Evolutionary conservation across 176 grass and related monocot genomes (phyloP), one percentile per base, ranked within the genome.

Genomic region (Elaeis guineensis): DNA sequence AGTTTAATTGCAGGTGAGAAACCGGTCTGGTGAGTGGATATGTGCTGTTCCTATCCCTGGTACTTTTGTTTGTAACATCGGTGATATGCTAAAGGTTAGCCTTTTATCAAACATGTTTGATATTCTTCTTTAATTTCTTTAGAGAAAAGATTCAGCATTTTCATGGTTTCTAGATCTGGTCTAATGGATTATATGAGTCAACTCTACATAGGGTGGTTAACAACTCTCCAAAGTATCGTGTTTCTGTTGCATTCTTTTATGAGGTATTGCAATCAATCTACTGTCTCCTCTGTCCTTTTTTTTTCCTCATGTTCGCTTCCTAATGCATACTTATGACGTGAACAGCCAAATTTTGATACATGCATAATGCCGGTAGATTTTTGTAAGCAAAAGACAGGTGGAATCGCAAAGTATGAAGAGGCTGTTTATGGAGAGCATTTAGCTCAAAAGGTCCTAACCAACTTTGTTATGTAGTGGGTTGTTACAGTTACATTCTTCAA

Each of bases 31-130:
- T 15, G 92, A 91, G 44, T 97, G 92, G 92, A 91, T 97, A 44
- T 64, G 75, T 72, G 84, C 92, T n/a, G 69, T 76, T 22, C 92
- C 92, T 6, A 67, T 89, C 30, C 84, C 84, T 1, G 87, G 87
- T 67, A 85, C 92, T 54, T 97, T 97, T 35, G 87, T 91, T 51
- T 97, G 92, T 48, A 97, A 97, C 56, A 91, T 91, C 9, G 86
- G 87, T 6, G 92, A 96, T 77, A 96, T 90, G 87, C 48, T 97
- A 44, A 97, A 97, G 87, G 92, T 91, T 52, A 28, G 66, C 35
- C 35, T 44, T 14, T 11, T 3, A 44, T 44, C 35, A 44, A 44
- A 44, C 35, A 44, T 44, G 35, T 14, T 3, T 8, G 11, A 44
- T 44, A 11, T 44, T 44, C 35, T 44, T 12, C 35, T 44, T 44